Evolutionary conservation across 768 basidiomycete species (phyloP).

Genomic region (Pisolithus sp.): DNA sequence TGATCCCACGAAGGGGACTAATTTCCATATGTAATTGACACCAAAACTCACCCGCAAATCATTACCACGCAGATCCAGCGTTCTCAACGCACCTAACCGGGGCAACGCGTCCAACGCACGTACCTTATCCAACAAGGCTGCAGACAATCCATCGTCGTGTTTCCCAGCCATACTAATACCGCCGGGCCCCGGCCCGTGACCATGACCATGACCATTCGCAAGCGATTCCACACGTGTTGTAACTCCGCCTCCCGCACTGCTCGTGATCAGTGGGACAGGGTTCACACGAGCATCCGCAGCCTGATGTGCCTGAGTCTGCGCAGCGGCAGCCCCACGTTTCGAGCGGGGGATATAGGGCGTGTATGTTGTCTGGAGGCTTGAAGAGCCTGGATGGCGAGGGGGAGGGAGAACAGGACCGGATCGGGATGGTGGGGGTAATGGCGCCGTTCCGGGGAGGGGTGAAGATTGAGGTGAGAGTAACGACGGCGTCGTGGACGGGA

Average conservation of each 20-base stretch:
- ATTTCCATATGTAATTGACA: not conserved
- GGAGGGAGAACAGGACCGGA: conserved; percentile 40
- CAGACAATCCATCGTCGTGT: conserved; percentile 49
- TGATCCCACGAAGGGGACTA: not conserved
- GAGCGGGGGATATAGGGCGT: conserved; percentile 77
- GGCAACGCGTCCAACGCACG: conserved; percentile 85
- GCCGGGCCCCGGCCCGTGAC: not conserved
- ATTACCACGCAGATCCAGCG: conserved; percentile 87
- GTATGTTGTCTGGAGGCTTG: conserved; percentile 63
- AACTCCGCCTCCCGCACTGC: conserved; percentile 48
- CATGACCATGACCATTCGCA: conserved; percentile 21
- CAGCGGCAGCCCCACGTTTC: conserved; percentile 34
- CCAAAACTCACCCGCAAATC: conserved; percentile 72
- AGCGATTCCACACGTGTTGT: conserved; percentile 31
- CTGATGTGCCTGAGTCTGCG: conserved; percentile 30
- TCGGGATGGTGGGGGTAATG: conserved; percentile 19
- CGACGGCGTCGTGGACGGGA: conserved; percentile 6
- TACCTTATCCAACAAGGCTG: conserved; percentile 81
- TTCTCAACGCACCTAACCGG: conserved; percentile 76
- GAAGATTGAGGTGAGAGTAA: conserved; percentile 29
- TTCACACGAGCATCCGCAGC: conserved; percentile 22
- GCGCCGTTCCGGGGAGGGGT: conserved; percentile 24
- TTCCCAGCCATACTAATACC: conserved; percentile 1
- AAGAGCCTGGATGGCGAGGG: conserved; percentile 43
- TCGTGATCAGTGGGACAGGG: conserved; percentile 66